Evolutionary conservation across 176 grass and related monocot species (phyloP).

Genomic region (Cocos nucifera): DNA sequence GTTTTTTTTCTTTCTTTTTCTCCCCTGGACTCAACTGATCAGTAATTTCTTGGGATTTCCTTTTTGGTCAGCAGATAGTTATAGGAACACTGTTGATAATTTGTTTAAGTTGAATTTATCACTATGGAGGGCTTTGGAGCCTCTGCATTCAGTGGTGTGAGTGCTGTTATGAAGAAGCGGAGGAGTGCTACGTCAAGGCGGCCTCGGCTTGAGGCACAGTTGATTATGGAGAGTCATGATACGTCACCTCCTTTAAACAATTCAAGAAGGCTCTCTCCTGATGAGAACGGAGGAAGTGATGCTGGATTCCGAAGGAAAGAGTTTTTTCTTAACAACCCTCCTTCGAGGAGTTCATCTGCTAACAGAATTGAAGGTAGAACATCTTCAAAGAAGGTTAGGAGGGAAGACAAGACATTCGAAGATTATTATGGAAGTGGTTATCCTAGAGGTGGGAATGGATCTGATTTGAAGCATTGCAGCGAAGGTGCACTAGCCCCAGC

Average conservation of each 20-base stretch:
- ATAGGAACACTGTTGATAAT: no score
- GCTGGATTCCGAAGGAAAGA: constrained; percentile 47
- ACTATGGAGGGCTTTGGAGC: constrained; percentile 37
- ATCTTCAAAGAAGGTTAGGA: constrained; percentile 33
- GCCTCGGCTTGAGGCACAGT: constrained; percentile 41
- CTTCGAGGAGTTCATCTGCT: constrained; percentile 21
- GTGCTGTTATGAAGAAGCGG: constrained; percentile 42
- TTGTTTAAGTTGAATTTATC: no score
- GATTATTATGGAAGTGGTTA: constrained; percentile 22
- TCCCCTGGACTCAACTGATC: no score
- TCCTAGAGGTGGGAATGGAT: background rate
- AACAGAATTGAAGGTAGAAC: background rate
- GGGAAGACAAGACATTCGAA: constrained; percentile 27
- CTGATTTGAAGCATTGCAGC: constrained; percentile 24
- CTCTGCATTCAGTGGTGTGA: constrained; percentile 9
- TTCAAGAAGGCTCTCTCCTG: constrained; percentile 14
- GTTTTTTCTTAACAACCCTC: constrained; percentile 41
- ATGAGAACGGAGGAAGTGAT: constrained; percentile 4
- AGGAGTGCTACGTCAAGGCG: constrained; percentile 44
- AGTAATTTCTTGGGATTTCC: no score
- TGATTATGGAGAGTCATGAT: constrained; percentile 36
- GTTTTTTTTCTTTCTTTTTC: no score
- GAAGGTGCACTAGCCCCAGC: constrained; percentile 31
- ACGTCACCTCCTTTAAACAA: constrained; percentile 21
- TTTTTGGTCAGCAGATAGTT: no score